Conservation (phyloP, 2,329 filamentous ascomycete genomes). For the Penicillium sclerotiorum region DNA sequence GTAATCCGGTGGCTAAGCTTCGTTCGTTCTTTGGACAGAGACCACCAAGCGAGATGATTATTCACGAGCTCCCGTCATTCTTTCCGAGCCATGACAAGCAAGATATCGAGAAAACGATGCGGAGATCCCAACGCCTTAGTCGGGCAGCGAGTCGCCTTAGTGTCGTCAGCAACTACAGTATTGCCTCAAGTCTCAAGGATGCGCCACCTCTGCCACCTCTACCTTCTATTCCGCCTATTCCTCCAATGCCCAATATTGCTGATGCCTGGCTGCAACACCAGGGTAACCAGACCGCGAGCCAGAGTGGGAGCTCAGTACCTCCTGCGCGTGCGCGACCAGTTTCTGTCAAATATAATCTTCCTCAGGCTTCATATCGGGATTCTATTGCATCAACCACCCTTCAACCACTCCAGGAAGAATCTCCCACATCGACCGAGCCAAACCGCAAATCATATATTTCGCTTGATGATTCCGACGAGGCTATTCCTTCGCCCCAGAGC, state of each 20-base stretch:
- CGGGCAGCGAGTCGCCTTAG: constrained; percentile 91
- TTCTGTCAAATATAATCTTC: constrained; percentile 61
- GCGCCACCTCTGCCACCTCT: constrained; percentile 59
- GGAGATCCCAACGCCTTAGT: constrained; percentile 86
- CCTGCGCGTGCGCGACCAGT: constrained; percentile 57
- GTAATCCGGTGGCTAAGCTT: constrained; percentile 43
- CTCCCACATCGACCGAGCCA: constrained; percentile 67
- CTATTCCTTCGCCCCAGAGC: constrained; percentile 74
- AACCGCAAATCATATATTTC: constrained; percentile 97
- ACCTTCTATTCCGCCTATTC: constrained; percentile 42
- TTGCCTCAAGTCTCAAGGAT: constrained; percentile 88
- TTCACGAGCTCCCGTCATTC: constrained; percentile 92
- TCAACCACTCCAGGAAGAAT: constrained; percentile 89
- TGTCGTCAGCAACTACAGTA: constrained; percentile 90
- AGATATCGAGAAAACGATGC: constrained; percentile 93
- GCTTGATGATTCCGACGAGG: constrained; percentile 67
- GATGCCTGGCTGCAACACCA: constrained; percentile 76
- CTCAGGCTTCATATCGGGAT: constrained; percentile 72
- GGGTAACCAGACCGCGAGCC: constrained; percentile 34
- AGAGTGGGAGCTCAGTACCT: constrained; percentile 54
- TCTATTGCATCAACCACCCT: constrained; percentile 87
- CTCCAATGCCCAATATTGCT: constrained; percentile 88
- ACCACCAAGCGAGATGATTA: constrained; percentile 95
- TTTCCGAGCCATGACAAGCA: constrained; percentile 94
- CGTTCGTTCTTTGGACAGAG: constrained; percentile 82